A percentile compares a stretch with the other conserved stretches of the same genome.
These are phyloP conservation scores for Cryptosporidium felis DNA, from an alignment of 169 alveolate species.

Conservation along the genomic window DNA sequence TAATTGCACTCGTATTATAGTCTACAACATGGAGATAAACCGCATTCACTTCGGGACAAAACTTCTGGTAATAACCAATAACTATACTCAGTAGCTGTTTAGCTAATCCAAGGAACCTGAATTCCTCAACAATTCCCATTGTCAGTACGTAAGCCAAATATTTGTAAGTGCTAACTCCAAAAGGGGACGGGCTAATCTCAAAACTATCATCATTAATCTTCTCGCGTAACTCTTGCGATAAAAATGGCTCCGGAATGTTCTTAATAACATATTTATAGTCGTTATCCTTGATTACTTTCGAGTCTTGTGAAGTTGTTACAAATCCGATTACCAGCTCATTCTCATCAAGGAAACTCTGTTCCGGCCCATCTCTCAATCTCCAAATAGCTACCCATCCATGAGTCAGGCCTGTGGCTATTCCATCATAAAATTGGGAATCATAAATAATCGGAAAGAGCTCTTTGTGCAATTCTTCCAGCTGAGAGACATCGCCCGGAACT, in stretches of 20 bases:
- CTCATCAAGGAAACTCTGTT: no score
- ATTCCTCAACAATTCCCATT: slow-evolving; percentile 63
- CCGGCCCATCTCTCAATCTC: not conserved
- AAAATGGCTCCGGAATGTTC: slow-evolving; percentile 11
- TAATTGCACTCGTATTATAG: slow-evolving; percentile 44
- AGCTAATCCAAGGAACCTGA: slow-evolving; percentile 68
- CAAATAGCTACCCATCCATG: slow-evolving; percentile 70
- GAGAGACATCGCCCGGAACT: not conserved
- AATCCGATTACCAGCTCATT: slow-evolving; percentile 39
- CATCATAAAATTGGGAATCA: slow-evolving; percentile 54
- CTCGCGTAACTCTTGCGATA: not conserved
- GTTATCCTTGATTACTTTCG: slow-evolving; percentile 42
- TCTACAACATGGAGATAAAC: slow-evolving; percentile 62
- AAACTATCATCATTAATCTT: slow-evolving; percentile 26
- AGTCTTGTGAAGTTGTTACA: slow-evolving; percentile 57
- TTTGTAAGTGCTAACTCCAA: slow-evolving; percentile 5
- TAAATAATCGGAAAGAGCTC: slow-evolving; percentile 59
- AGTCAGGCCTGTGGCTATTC: slow-evolving; percentile 41
- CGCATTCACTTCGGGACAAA: slow-evolving; percentile 30
- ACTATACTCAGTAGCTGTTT: slow-evolving; percentile 27
- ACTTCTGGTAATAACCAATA: slow-evolving; percentile 41
- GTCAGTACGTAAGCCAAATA: slow-evolving; percentile 55
- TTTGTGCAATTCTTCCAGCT: slow-evolving; percentile 40
- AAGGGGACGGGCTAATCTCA: not conserved
- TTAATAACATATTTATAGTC: slow-evolving; percentile 52